Evolutionary conservation across 306 rosid genomes (phyloP).

Genomic region (Lotus japonicus): DNA sequence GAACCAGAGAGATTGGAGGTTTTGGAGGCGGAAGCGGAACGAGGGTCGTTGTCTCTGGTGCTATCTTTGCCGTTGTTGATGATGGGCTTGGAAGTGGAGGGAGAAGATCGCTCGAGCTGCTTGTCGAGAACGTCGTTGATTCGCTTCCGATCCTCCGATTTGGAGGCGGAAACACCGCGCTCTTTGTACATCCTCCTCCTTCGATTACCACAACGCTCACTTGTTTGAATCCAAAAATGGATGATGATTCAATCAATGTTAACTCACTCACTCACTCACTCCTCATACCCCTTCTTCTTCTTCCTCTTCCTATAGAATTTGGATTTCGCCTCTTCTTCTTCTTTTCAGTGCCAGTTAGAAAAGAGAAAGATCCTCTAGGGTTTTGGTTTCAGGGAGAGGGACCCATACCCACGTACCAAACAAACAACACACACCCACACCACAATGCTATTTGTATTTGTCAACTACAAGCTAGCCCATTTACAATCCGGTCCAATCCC

Average conservation of each 20-base stretch:
- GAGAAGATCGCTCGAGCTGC: slow-evolving; percentile 87
- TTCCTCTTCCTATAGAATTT: too few species aligned
- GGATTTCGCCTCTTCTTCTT: not conserved
- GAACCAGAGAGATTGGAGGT: slow-evolving; percentile 43
- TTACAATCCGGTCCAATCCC: not conserved
- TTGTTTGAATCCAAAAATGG: too few species aligned
- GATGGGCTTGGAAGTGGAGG: slow-evolving; percentile 74
- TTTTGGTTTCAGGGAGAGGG: slow-evolving; percentile 12
- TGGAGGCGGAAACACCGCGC: slow-evolving; percentile 40
- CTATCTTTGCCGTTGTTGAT: slow-evolving; percentile 38
- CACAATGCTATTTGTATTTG: not conserved
- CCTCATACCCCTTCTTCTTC: not conserved
- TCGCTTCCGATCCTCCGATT: slow-evolving; percentile 85
- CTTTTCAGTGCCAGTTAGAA: not conserved
- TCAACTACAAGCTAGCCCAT: not conserved
- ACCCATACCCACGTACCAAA: not conserved
- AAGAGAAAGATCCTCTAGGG: not conserved
- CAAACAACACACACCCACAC: not conserved
- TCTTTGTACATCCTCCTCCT: slow-evolving; percentile 58
- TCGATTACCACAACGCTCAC: too few species aligned
- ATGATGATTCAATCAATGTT: not conserved
- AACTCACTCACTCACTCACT: too few species aligned
- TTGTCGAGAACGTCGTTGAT: slow-evolving; percentile 92
- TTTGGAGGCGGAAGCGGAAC: slow-evolving; percentile 33
- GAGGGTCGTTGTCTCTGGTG: slow-evolving; percentile 45